These are phyloP conservation scores for Zanthoxylum bungeanum DNA, from an alignment of 345 rosid genomes.

Conservation along the genomic window DNA sequence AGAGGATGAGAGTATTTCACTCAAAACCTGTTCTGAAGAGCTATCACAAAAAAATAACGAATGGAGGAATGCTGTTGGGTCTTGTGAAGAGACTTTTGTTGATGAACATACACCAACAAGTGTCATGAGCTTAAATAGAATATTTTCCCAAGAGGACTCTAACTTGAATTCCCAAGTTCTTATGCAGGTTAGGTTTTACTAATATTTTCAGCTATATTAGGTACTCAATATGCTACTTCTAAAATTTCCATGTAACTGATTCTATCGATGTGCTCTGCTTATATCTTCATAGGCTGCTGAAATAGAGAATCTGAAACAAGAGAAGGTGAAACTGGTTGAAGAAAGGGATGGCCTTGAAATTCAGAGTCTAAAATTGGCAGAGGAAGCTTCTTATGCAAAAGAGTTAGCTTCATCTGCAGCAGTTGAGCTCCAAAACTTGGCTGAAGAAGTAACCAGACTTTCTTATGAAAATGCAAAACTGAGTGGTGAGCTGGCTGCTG, in stretches of 20 bases:
- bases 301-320: conserved; percentile 58
- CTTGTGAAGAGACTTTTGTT: conserved; percentile 34
- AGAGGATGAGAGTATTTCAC: conserved; percentile 22
- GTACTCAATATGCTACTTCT: conserved; percentile 7
- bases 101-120: conserved; percentile 58
- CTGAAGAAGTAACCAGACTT: conserved; percentile 69
- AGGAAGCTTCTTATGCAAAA: conserved; percentile 73
- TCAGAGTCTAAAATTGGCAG: conserved; percentile 47
- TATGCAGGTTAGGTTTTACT: conserved; percentile 35
- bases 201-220: conserved; percentile 4
- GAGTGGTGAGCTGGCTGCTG: conserved; percentile 44
- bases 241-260: background rate
- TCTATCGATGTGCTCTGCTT: background rate
- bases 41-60: conserved; percentile 5
- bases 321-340: conserved; percentile 40
- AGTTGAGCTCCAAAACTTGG: conserved; percentile 60
- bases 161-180: conserved; percentile 44
- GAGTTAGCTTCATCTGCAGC: conserved; percentile 73
- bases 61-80: conserved; percentile 23
- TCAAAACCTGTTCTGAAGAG: conserved; percentile 20
- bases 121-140: conserved; percentile 59
- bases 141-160: conserved; percentile 60
- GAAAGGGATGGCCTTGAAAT: conserved; percentile 58
- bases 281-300: conserved; percentile 43
- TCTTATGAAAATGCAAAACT: conserved; percentile 63